These are phyloP conservation scores for Achaetomium macrosporum DNA, from an alignment of 2,329 filamentous ascomycete genomes.

Conservation along the genomic window DNA sequence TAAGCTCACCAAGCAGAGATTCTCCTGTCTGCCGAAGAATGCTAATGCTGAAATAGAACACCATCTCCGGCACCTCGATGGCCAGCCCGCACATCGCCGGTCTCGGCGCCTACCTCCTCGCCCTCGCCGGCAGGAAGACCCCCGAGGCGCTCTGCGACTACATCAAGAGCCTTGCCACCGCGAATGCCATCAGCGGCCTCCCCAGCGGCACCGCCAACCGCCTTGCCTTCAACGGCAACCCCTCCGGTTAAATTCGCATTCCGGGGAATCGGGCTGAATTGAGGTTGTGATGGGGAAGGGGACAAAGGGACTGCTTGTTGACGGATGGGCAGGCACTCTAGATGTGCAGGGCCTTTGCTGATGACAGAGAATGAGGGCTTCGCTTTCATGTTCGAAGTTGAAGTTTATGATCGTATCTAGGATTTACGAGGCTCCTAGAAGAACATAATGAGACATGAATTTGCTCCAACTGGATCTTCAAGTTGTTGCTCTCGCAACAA, in stretches of 20 bases:
- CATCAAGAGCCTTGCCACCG: slow-evolving; percentile 39
- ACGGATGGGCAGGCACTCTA: no score
- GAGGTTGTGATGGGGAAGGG: neutral
- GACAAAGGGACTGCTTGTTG: no score
- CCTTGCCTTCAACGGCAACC: slow-evolving; percentile 51
- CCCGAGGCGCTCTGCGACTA: slow-evolving; percentile 43
- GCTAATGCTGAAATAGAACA: slow-evolving; percentile 24
- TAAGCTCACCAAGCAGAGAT: neutral
- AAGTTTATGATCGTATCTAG: neutral
- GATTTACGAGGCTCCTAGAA: no score
- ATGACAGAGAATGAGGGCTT: neutral
- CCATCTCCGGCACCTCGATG: slow-evolving; percentile 44
- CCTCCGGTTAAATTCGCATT: slow-evolving; percentile 21
- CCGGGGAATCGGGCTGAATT: neutral
- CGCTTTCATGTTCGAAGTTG: neutral
- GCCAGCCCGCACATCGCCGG: slow-evolving; percentile 33
- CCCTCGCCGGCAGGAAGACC: slow-evolving; percentile 36
- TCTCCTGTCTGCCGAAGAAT: neutral
- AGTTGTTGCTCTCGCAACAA: no score
- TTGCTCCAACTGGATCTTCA: no score
- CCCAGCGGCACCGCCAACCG: slow-evolving; percentile 43
- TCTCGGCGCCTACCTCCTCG: slow-evolving; percentile 37
- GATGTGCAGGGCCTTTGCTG: no score
- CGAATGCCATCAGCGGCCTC: slow-evolving; percentile 36
- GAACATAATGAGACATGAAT: no score